These are phyloP conservation scores for Phyllostachys edulis DNA, from an alignment of 176 grass and related monocot species.

Conservation along the genomic window DNA sequence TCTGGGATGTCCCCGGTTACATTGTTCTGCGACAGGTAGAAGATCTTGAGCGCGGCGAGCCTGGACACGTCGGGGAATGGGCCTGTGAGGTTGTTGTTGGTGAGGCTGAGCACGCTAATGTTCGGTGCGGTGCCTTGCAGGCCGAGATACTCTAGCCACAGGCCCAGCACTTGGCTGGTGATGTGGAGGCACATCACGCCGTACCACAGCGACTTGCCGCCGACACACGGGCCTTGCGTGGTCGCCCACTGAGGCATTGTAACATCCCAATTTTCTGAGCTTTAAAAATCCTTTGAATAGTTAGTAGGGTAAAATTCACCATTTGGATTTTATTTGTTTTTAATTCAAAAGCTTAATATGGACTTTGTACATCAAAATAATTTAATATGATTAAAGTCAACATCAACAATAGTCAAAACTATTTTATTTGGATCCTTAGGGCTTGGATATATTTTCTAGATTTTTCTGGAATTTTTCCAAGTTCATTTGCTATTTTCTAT, in stretches of 20 bases:
- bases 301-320: too few relatives aligned
- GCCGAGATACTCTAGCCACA: constrained; percentile 61
- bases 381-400: too few relatives aligned
- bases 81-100: constrained; percentile 58
- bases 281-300: too few relatives aligned
- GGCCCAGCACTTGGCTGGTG: constrained; percentile 33
- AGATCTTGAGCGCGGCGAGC: constrained; percentile 48
- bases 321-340: too few relatives aligned
- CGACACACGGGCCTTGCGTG: neutral
- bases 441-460: too few relatives aligned
- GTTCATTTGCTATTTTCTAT: too few relatives aligned
- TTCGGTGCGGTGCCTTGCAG: constrained; percentile 45
- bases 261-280: too few relatives aligned
- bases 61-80: constrained; percentile 53
- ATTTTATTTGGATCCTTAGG: too few relatives aligned
- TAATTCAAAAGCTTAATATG: too few relatives aligned
- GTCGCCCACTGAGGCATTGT: constrained; percentile 17
- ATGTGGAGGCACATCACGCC: constrained; percentile 17
- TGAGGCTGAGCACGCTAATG: constrained; percentile 77
- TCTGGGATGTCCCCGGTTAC: constrained; percentile 53
- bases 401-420: too few relatives aligned
- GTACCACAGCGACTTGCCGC: constrained; percentile 22
- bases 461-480: too few relatives aligned
- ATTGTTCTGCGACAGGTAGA: constrained; percentile 51
- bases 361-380: too few relatives aligned